Base-by-base conservation (phyloP, 176 grass and related monocot species). In the Ensete ventricosum region DNA sequence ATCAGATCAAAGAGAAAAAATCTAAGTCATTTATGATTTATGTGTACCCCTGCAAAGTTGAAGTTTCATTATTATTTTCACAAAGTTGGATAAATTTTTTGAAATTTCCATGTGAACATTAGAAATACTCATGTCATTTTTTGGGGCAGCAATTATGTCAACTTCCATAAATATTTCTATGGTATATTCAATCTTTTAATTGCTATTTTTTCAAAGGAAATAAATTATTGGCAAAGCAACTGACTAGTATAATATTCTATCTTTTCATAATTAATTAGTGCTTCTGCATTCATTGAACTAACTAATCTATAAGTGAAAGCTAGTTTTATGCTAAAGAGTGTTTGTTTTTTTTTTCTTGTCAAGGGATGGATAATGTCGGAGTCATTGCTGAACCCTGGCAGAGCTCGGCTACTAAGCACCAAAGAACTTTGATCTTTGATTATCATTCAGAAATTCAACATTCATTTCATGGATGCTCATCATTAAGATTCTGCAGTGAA, bases 291-390 rank as follows among this genome's bases (percentile, higher is more conserved):
- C 65, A 43, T 68, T 68, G 24, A 14, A 68, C 23, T 34, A 14
- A 16, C 12, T 29, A 14, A 27, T 12, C 25, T 27, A 14, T 2
- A 67, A 13, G 20, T 21, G 5, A 25, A 52, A n/a, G 51, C 16
- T 43, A 43, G 34, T 43, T 43, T 43, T 34, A 10, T 23, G 20
- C 14, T 77, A 17, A 62, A 43, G 34, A 43, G 34, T 43, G 34
- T 43, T 34, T 26, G 50, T 25, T 64, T 1, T 52, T 19, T 77
- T 52, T 16, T 6, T 9, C 14, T 43, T 6, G 4, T 43, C 34
- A 43, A 77, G 75, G 75, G 75, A 53, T 77, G 75, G 75, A 77
- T 77, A 53, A 77, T 77, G 75, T 77, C 75, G 1, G 60, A 77
- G 1, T 65, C 75, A 10, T 64, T 77, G 75, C 58, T 77, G 22